Evolutionary conservation across 805 yeast species (phyloP).

Genomic region (Kuraishia capsulata): DNA sequence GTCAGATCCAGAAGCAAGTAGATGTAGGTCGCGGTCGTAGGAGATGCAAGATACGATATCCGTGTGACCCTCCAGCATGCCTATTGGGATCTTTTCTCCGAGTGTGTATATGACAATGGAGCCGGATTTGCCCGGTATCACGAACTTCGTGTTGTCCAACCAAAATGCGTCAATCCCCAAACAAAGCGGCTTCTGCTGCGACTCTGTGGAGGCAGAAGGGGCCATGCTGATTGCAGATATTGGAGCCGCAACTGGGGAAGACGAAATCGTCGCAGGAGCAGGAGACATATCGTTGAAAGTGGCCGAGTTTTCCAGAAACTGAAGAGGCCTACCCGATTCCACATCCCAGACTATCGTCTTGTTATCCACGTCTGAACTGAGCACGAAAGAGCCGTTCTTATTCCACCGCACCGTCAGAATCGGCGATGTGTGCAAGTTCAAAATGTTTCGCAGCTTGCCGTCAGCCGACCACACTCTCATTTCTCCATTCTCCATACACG

Average conservation of each 20-base stretch:
- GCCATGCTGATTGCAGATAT: not conserved
- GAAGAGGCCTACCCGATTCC: conserved; percentile 36
- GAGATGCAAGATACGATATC: conserved; percentile 45
- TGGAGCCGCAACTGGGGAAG: conserved; percentile 1
- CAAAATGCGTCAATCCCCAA: conserved; percentile 57
- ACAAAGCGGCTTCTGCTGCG: not conserved
- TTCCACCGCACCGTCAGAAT: conserved; percentile 57
- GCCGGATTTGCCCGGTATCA: conserved; percentile 53
- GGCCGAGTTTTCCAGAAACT: conserved; percentile 28
- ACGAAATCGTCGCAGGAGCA: no score
- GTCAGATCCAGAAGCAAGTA: conserved; percentile 70
- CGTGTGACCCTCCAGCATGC: conserved; percentile 56
- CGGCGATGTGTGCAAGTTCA: conserved; percentile 45
- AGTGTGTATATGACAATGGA: conserved; percentile 47
- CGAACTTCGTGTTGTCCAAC: conserved; percentile 63
- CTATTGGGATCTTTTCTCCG: conserved; percentile 36
- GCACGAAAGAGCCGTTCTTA: conserved; percentile 36
- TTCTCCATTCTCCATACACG: conserved; percentile 65
- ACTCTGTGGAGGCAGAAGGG: not conserved
- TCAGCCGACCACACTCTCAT: conserved; percentile 69
- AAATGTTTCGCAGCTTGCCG: conserved; percentile 52
- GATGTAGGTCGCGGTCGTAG: conserved; percentile 41
- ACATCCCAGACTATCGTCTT: conserved; percentile 61
- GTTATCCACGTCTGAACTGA: conserved; percentile 52
- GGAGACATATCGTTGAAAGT: conserved; percentile 13